phyloP scores from a whole-genome alignment of 1,284 basidiomycete species.

The Mycosarcoma mackinlayi region DNA sequence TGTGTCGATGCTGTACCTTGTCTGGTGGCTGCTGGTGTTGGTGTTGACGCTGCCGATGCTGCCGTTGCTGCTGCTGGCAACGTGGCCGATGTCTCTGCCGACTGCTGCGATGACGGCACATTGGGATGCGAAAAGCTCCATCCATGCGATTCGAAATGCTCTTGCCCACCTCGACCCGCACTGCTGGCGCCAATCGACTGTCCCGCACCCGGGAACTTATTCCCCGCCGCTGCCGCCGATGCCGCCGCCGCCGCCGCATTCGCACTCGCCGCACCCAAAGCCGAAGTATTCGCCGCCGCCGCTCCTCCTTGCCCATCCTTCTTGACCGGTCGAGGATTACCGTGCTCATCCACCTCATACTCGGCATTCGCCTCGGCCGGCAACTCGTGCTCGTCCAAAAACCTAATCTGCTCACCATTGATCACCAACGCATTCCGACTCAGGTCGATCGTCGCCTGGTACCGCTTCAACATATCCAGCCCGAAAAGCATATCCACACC shows the following conservation, averaged over 20 bases:
- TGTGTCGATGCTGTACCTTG: slow-evolving; percentile 45
- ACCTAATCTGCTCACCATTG: slow-evolving; percentile 83
- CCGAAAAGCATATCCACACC: slow-evolving; percentile 94
- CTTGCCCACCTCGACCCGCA: not conserved
- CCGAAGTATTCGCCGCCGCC: not conserved
- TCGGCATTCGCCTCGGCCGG: slow-evolving; percentile 71
- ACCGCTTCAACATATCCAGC: slow-evolving; percentile 97
- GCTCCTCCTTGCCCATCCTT: not conserved
- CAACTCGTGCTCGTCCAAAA: slow-evolving; percentile 92
- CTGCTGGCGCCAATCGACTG: slow-evolving; percentile 64
- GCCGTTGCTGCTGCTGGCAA: slow-evolving; percentile 2
- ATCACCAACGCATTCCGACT: slow-evolving; percentile 87
- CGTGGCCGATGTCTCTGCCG: not conserved
- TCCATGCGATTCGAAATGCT: slow-evolving; percentile 63
- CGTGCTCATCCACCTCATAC: slow-evolving; percentile 64
- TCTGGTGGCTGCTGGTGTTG: slow-evolving; percentile 17
- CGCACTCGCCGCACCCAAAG: slow-evolving; percentile 36
- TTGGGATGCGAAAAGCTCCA: slow-evolving; percentile 50
- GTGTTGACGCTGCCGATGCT: slow-evolving; percentile 9
- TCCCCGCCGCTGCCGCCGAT: slow-evolving; percentile 3
- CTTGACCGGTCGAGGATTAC: slow-evolving; percentile 24
- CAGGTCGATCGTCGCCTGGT: slow-evolving; percentile 94
- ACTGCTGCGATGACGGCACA: not conserved
- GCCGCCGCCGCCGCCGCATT: slow-evolving; percentile 41
- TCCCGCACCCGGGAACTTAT: slow-evolving; percentile 76